These are phyloP conservation scores for Podospora tetraspora DNA, from an alignment of 495 filamentous ascomycete genomes.

Conservation along the genomic window DNA sequence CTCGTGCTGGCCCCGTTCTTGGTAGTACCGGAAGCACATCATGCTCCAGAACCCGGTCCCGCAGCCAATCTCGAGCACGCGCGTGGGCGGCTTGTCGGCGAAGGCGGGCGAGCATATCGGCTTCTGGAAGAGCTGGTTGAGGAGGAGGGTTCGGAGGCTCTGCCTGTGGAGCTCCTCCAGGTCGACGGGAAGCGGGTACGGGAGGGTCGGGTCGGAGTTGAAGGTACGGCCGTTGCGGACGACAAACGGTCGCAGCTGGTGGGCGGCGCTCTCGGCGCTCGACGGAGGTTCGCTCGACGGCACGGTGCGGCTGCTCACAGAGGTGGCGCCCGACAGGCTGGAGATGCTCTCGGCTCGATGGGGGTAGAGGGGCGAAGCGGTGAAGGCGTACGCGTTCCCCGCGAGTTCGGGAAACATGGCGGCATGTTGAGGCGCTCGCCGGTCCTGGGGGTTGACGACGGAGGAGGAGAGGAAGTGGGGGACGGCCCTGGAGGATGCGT, in stretches of 20 bases:
- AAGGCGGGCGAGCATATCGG: conserved; percentile 69
- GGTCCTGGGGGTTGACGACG: conserved; percentile 21
- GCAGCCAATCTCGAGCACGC: conserved; percentile 82
- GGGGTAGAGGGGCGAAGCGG: conserved; percentile 12
- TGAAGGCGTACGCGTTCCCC: conserved; percentile 19
- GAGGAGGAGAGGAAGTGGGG: conserved; percentile 19
- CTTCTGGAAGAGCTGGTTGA: conserved; percentile 72
- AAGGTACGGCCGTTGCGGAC: conserved; percentile 73
- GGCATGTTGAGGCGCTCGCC: conserved; percentile 32
- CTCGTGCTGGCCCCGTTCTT: conserved; percentile 49
- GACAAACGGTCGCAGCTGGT: conserved; percentile 57
- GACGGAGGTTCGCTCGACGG: conserved; percentile 30
- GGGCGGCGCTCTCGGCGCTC: conserved; percentile 21
- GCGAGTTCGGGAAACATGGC: conserved; percentile 32
- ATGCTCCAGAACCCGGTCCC: conserved; percentile 87
- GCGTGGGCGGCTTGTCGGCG: conserved; percentile 59
- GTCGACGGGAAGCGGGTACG: conserved; percentile 86
- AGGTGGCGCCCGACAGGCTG: conserved; percentile 30
- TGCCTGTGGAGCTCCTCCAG: conserved; percentile 83
- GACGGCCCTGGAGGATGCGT: conserved; percentile 21
- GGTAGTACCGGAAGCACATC: conserved; percentile 73
- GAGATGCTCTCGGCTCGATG: conserved; percentile 38
- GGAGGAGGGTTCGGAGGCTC: conserved; percentile 73
- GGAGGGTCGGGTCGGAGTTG: conserved; percentile 64
- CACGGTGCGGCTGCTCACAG: conserved; percentile 34